Percentiles rank a stretch among this genome's conserved stretches.
Conservation (phyloP, 1,139 yeast species). For the Taphrina flavorubra region DNA sequence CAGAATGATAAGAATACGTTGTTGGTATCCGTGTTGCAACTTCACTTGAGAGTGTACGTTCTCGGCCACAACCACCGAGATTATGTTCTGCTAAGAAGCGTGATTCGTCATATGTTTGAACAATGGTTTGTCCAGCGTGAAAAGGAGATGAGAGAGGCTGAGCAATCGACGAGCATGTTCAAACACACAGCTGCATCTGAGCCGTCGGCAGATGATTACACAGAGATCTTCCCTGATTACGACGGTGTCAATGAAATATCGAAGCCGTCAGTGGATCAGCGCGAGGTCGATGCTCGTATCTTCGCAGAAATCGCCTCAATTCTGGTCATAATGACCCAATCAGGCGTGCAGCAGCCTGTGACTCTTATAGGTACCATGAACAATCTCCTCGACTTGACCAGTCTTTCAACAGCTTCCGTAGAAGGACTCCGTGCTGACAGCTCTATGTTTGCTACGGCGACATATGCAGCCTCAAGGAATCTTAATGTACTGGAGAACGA, state of each 20-base stretch:
- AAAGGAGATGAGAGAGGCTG: conserved; percentile 10
- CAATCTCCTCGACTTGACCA: not conserved
- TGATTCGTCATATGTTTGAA: conserved; percentile 10
- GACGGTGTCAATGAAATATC: conserved; percentile 57
- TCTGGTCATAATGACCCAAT: not conserved
- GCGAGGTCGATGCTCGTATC: conserved; percentile 4
- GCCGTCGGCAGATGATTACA: conserved; percentile 77
- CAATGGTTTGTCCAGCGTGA: conserved; percentile 31
- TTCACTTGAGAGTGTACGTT: not conserved
- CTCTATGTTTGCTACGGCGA: conserved; percentile 19
- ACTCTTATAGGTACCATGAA: not conserved
- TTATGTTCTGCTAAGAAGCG: not conserved
- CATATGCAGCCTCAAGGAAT: conserved; percentile 22
- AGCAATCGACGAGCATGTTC: conserved; percentile 40
- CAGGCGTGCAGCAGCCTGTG: not conserved
- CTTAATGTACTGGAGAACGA: not conserved
- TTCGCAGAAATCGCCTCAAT: not conserved
- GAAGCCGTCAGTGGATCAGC: conserved; percentile 1
- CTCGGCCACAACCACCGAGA: not conserved
- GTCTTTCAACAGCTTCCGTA: not conserved
- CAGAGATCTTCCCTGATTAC: conserved; percentile 79
- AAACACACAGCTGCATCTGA: conserved; percentile 61
- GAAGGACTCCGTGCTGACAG: not conserved
- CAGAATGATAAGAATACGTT: not conserved
- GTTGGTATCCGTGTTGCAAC: not conserved